A percentile compares a stretch with the other conserved stretches of the same genome.
These are phyloP conservation scores for Thermomucor indicae-seudaticae DNA, from an alignment of 371 early-diverging fungal species.

Conservation along the genomic window DNA sequence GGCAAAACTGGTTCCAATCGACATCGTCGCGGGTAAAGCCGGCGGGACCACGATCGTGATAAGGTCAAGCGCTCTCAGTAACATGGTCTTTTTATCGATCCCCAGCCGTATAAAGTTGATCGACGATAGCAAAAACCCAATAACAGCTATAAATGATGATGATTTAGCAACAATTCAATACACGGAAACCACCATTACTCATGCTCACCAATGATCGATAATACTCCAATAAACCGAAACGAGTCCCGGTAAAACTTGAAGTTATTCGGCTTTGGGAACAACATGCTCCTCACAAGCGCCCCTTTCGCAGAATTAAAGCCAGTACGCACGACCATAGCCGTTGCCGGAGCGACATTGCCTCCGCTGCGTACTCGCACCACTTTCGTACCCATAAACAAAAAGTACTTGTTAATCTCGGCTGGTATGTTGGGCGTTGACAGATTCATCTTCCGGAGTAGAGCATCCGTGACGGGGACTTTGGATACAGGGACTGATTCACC, in stretches of 20 bases:
- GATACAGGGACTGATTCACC: conserved; percentile 82
- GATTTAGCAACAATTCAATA: neutral
- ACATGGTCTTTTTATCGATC: conserved; percentile 63
- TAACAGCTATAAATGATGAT: conserved; percentile 36
- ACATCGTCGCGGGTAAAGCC: conserved; percentile 95
- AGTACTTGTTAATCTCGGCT: conserved; percentile 72
- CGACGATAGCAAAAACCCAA: conserved; percentile 84
- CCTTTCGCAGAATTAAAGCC: conserved; percentile 99
- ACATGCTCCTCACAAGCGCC: conserved; percentile 89
- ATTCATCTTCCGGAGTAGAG: conserved; percentile 67
- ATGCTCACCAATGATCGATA: conserved; percentile 64
- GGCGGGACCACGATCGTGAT: conserved; percentile 96
- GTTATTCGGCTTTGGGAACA: conserved; percentile 91
- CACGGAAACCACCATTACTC: neutral
- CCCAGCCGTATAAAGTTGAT: conserved; percentile 82
- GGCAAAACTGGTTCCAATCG: conserved; percentile 95
- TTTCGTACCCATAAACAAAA: conserved; percentile 90
- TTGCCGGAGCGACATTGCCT: conserved; percentile 43
- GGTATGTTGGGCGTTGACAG: conserved; percentile 65
- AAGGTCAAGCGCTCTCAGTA: conserved; percentile 87
- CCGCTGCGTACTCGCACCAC: conserved; percentile 77
- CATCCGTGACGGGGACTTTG: conserved; percentile 73
- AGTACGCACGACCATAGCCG: conserved; percentile 88
- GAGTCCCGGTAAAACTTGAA: conserved; percentile 96
- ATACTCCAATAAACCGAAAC: conserved; percentile 91